These are phyloP conservation scores for Ophiostoma fasciatum DNA, from an alignment of 2,329 filamentous ascomycete species.

Conservation along the genomic window DNA sequence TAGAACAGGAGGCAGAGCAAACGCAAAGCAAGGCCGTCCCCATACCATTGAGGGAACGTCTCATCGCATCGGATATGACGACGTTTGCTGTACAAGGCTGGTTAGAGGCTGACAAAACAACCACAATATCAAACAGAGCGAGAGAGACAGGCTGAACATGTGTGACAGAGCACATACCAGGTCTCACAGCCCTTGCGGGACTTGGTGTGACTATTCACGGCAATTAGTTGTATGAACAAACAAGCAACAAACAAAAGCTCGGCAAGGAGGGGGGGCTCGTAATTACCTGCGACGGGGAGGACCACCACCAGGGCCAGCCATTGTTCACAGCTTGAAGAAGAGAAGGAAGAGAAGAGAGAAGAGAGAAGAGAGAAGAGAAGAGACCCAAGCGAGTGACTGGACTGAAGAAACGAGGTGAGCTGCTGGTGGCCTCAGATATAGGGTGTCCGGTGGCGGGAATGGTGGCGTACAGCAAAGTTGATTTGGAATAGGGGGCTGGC, in stretches of 20 bases:
- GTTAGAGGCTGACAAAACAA: slow-evolving; percentile 9
- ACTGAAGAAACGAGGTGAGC: background rate
- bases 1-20: slow-evolving; percentile 12
- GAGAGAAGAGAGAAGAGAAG: slow-evolving; percentile 15
- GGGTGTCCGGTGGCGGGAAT: no score
- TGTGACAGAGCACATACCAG: slow-evolving; percentile 35
- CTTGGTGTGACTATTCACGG: slow-evolving; percentile 70
- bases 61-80: slow-evolving; percentile 97
- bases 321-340: slow-evolving; percentile 27
- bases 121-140: no score
- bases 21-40: no score
- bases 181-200: slow-evolving; percentile 97
- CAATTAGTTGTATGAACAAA: slow-evolving; percentile 12
- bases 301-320: slow-evolving; percentile 91
- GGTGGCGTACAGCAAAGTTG: no score
- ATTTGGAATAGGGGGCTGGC: no score
- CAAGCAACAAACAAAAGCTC: slow-evolving; percentile 8
- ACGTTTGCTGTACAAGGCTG: slow-evolving; percentile 48
- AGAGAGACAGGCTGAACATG: no score
- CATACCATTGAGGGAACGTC: slow-evolving; percentile 95
- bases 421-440: no score
- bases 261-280: background rate
- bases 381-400: slow-evolving; percentile 10
- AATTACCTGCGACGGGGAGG: slow-evolving; percentile 58
- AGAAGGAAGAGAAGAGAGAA: slow-evolving; percentile 23